Percentiles rank a stretch among this genome's conserved stretches.
Conservation (phyloP, 2,329 filamentous ascomycete species). For the Curvularia hawaiiensis region DNA sequence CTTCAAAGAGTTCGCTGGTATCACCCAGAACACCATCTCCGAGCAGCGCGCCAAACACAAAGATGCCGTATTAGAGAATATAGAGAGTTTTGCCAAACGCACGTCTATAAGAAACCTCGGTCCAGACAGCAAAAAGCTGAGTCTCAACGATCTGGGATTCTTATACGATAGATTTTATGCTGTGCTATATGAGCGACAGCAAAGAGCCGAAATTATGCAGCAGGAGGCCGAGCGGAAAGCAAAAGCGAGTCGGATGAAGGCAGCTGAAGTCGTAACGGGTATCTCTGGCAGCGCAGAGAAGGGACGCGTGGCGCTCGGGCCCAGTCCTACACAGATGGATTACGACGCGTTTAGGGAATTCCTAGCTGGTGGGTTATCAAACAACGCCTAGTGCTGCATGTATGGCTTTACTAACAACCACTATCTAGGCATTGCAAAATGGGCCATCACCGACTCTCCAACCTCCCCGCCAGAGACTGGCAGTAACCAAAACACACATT, state of each 20-base stretch:
- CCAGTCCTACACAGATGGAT: constrained; percentile 93
- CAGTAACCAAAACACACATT: constrained; percentile 59
- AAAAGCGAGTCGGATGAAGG: constrained; percentile 64
- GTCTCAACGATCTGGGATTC: constrained; percentile 81
- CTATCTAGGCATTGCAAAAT: constrained; percentile 74
- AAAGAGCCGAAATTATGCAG: constrained; percentile 76
- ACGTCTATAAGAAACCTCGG: constrained; percentile 96
- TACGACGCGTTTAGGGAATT: constrained; percentile 97
- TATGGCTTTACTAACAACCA: constrained; percentile 10
- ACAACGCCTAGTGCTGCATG: fast-evolving
- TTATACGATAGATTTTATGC: constrained; percentile 95
- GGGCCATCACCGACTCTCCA: constrained; percentile 89
- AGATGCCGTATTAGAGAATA: constrained; percentile 89
- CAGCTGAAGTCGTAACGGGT: constrained; percentile 56
- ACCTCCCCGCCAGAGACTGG: constrained; percentile 60
- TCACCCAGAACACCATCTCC: constrained; percentile 90
- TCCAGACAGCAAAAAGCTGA: constrained; percentile 91
- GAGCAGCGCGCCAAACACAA: constrained; percentile 93
- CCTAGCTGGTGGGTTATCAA: constrained; percentile 63
- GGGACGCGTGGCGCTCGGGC: constrained; percentile 84
- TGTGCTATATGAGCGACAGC: constrained; percentile 88
- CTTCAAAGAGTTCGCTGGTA: constrained; percentile 96
- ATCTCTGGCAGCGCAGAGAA: constrained; percentile 67
- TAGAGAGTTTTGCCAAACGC: constrained; percentile 95
- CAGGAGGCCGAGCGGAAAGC: constrained; percentile 69